Conservation (phyloP, 257 asterid genomes). For the Solanum sejunctum region DNA sequence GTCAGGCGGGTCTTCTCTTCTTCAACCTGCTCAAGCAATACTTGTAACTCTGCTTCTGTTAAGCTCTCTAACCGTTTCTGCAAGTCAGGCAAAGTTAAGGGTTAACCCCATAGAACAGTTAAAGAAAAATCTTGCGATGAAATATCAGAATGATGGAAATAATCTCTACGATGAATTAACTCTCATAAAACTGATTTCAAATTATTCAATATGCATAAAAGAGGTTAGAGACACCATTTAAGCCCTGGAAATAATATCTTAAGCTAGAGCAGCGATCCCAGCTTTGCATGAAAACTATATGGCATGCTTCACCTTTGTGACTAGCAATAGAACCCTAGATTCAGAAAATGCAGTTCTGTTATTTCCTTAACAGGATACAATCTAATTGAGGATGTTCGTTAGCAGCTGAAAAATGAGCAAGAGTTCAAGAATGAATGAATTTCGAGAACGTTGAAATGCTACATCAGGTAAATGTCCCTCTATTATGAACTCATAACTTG, state of each 20-base stretch:
- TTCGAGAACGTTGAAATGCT: background rate
- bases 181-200: background rate
- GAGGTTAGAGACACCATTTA: background rate
- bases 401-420: background rate
- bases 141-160: background rate
- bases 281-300: background rate
- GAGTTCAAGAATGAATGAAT: background rate
- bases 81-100: background rate
- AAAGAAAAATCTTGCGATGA: background rate
- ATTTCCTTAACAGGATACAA: background rate
- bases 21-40: slow-evolving; percentile 77
- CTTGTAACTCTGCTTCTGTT: slow-evolving; percentile 76
- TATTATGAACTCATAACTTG: background rate
- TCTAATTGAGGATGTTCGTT: background rate
- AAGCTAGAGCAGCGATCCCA: background rate
- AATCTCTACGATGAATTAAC: background rate
- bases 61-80: slow-evolving; percentile 95
- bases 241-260: background rate
- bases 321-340: background rate
- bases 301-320: background rate
- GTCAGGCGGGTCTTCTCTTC: slow-evolving; percentile 67
- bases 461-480: background rate
- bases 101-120: background rate
- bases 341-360: background rate
- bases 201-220: background rate